phyloP scores from a whole-genome alignment of 169 alveolate species.

The Besnoitia besnoiti region DNA sequence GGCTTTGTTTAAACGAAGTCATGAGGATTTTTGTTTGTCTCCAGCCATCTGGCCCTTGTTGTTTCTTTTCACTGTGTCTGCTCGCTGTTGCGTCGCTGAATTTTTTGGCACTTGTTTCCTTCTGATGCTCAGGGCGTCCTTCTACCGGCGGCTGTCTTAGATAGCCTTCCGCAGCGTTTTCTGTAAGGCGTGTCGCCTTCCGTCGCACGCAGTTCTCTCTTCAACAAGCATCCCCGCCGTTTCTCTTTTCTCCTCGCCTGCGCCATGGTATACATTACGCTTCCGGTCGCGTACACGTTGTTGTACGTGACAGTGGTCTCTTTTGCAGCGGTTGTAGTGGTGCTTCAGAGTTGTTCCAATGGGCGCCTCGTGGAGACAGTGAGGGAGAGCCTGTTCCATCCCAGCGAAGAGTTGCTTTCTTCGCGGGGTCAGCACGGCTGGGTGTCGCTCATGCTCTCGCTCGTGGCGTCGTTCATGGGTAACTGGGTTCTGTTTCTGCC shows the following conservation, averaged over 20 bases:
- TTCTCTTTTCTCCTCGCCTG: neutral
- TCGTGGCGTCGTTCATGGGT: slow-evolving; percentile 66
- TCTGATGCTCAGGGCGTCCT: too few species aligned
- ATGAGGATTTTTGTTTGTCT: too few species aligned
- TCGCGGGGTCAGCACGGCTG: slow-evolving; percentile 42
- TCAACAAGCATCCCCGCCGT: too few species aligned
- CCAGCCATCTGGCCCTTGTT: too few species aligned
- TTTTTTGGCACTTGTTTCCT: too few species aligned
- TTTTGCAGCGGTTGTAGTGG: neutral
- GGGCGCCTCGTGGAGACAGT: neutral
- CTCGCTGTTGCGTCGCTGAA: too few species aligned
- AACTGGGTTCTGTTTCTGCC: slow-evolving; percentile 69
- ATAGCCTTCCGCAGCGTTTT: too few species aligned
- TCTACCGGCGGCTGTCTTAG: too few species aligned
- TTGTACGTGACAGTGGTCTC: neutral
- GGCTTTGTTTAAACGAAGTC: too few species aligned
- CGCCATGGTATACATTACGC: neutral
- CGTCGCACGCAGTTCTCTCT: too few species aligned
- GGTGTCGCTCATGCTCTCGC: slow-evolving; percentile 49
- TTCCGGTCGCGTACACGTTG: neutral
- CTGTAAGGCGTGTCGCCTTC: too few species aligned
- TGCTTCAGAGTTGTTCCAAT: neutral
- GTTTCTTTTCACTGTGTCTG: too few species aligned
- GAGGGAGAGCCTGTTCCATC: slow-evolving; percentile 5
- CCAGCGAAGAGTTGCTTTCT: slow-evolving; percentile 38